These are phyloP conservation scores for Pistacia integerrima DNA, from an alignment of 345 rosid genomes.

Conservation along the genomic window DNA sequence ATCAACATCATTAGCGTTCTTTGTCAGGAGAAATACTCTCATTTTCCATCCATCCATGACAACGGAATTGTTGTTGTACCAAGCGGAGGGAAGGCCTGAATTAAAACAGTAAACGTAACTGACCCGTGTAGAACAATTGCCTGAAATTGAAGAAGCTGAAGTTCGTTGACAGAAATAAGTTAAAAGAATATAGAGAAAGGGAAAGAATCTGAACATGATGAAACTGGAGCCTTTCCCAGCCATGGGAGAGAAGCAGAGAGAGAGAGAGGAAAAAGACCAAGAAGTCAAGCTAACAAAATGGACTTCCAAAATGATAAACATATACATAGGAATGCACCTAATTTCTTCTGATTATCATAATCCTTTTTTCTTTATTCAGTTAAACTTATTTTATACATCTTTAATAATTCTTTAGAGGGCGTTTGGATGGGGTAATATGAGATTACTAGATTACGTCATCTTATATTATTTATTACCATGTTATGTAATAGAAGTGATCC, in stretches of 20 bases:
- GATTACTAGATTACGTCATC: no score
- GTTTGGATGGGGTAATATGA: no score
- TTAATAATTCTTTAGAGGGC: no score
- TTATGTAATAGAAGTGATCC: no score
- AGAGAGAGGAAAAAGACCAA: not conserved
- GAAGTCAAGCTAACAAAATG: not conserved
- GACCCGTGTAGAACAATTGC: slow-evolving; percentile 10
- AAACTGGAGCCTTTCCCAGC: not conserved
- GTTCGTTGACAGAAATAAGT: not conserved
- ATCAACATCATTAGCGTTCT: not conserved
- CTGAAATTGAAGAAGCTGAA: not conserved
- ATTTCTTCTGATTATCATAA: no score
- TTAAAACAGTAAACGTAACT: slow-evolving; percentile 15
- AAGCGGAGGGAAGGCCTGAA: slow-evolving; percentile 16
- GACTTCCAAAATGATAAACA: not conserved
- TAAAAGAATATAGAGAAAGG: slow-evolving; percentile 1
- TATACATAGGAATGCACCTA: no score
- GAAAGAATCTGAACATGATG: not conserved
- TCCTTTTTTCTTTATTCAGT: no score
- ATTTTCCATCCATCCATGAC: slow-evolving; percentile 14
- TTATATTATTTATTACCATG: no score
- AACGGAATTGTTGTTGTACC: slow-evolving; percentile 25
- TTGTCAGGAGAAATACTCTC: slow-evolving; percentile 10
- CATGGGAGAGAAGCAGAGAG: not conserved
- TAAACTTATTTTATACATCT: not conserved